Evolutionary conservation across 345 rosid species (phyloP), one percentile per base, ranked within the genome.

Genomic region (Cardamine occulta): DNA sequence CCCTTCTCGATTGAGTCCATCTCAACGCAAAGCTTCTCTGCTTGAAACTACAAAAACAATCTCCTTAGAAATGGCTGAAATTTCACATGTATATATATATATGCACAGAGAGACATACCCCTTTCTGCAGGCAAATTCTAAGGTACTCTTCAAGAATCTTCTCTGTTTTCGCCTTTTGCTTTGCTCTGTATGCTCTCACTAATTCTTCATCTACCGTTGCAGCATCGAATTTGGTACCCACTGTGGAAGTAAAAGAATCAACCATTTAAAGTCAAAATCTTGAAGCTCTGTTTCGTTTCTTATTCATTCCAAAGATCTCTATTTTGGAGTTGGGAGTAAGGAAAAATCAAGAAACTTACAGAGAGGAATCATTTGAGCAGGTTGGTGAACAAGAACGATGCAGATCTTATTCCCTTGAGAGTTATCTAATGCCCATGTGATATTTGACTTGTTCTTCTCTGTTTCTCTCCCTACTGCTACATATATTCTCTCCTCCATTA

Each of bases 181-280:
- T 56, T 67, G 80, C 87, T 79, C 92, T 65, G 66, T 85, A 85
- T 21, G 85, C 84, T 63, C 63, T 72, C 65, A 91, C 94, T 79
- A 84, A 82, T 57, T 84, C 79, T 32, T 84, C 89, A 56, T 84
- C 58, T 19, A 86, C 77, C 9, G 81, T 58, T 44, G 85, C 83
- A 42, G 84, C 93, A 1, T 76, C 88, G 70, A 93, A 82, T 68
- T 83, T 88, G 14, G 87, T 76, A 39, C 98, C 97, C 87, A 88
- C 96, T 93, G 84, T 76, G 73, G 45, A 70, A 39, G 21, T 11
- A 24, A 39, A 1, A 67, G 1, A 48, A 57, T 24, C 17, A 8
- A 2, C n/a, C 11, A 40, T 55, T 39, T 7, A 23, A 56, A 55
- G 65, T 65, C 65, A 28, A 51, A 15, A 14, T 29, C 45, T 59